A percentile compares a stretch with the other conserved stretches of the same genome.
Evolutionary conservation across 306 rosid genomes (phyloP).

Genomic region (Cicer bijugum): DNA sequence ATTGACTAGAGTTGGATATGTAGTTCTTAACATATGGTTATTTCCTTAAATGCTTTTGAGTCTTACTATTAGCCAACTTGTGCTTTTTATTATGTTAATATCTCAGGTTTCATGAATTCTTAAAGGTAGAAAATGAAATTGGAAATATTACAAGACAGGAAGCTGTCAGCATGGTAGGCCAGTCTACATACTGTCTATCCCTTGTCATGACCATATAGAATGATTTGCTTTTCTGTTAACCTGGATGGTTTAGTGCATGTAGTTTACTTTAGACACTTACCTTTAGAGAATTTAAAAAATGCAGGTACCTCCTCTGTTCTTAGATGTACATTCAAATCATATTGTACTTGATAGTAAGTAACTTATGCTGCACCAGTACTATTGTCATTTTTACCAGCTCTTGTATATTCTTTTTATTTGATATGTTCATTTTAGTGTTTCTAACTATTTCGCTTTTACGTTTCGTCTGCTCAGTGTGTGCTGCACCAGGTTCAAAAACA

Average conservation of each 20-base stretch:
- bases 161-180: slow-evolving; percentile 98
- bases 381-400: slow-evolving; percentile 20
- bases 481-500: slow-evolving; percentile 99
- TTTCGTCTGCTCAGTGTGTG: slow-evolving; percentile 76
- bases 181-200: slow-evolving; percentile 43
- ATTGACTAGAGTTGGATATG: background rate
- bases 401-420: slow-evolving; percentile 18
- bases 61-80: slow-evolving; percentile 30
- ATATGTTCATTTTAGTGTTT: slow-evolving; percentile 17
- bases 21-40: slow-evolving; percentile 17
- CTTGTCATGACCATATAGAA: slow-evolving; percentile 6
- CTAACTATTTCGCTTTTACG: slow-evolving; percentile 41
- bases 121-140: slow-evolving; percentile 94
- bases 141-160: slow-evolving; percentile 98
- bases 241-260: slow-evolving; percentile 16
- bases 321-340: slow-evolving; percentile 80
- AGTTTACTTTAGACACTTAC: slow-evolving; percentile 30
- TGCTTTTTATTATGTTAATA: slow-evolving; percentile 43
- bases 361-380: slow-evolving; percentile 40
- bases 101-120: slow-evolving; percentile 91
- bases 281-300: slow-evolving; percentile 37
- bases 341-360: slow-evolving; percentile 91
- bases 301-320: slow-evolving; percentile 92
- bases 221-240: background rate
- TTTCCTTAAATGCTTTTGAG: slow-evolving; percentile 12